Evolutionary conservation across 2,329 filamentous ascomycete genomes (phyloP).

Genomic region (Colletotrichum sp.): DNA sequence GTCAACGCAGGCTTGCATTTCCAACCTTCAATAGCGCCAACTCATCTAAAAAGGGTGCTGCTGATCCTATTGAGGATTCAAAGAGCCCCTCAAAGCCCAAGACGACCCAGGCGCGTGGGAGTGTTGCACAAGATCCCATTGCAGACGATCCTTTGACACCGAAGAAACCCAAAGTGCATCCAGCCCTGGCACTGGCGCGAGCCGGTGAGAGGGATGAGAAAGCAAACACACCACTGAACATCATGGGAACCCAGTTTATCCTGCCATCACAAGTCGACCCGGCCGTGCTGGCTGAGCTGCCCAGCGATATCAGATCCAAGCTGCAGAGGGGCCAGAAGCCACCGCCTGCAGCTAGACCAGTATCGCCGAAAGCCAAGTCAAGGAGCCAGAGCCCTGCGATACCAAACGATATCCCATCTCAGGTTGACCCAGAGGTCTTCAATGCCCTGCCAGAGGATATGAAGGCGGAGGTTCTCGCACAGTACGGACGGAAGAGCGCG

Average conservation of each 20-base stretch:
- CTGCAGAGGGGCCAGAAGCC: constrained; percentile 43
- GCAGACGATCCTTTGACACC: constrained; percentile 59
- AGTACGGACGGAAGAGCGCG: constrained; percentile 58
- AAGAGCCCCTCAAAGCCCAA: constrained; percentile 38
- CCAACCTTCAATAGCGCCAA: constrained; percentile 52
- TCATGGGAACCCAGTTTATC: constrained; percentile 89
- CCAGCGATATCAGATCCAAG: constrained; percentile 79
- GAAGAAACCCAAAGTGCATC: constrained; percentile 58
- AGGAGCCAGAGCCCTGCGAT: constrained; percentile 42
- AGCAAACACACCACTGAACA: constrained; percentile 74
- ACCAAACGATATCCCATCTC: constrained; percentile 65
- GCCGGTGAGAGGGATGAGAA: constrained; percentile 56
- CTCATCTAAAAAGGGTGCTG: constrained; percentile 41
- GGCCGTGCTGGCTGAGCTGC: constrained; percentile 81
- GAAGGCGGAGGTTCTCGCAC: constrained; percentile 79
- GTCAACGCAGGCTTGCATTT: constrained; percentile 82
- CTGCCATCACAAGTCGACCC: constrained; percentile 85
- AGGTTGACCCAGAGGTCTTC: constrained; percentile 86
- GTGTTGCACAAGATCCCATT: constrained; percentile 54
- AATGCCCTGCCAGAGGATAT: constrained; percentile 85
- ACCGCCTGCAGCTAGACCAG: constrained; percentile 27
- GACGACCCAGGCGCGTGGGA: constrained; percentile 28
- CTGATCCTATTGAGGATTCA: constrained; percentile 58
- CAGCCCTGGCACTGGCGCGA: constrained; percentile 56
- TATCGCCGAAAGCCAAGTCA: constrained; percentile 37